These are phyloP conservation scores for Oryza rufipogon DNA, from an alignment of 176 grass and related monocot genomes.

Conservation along the genomic window DNA sequence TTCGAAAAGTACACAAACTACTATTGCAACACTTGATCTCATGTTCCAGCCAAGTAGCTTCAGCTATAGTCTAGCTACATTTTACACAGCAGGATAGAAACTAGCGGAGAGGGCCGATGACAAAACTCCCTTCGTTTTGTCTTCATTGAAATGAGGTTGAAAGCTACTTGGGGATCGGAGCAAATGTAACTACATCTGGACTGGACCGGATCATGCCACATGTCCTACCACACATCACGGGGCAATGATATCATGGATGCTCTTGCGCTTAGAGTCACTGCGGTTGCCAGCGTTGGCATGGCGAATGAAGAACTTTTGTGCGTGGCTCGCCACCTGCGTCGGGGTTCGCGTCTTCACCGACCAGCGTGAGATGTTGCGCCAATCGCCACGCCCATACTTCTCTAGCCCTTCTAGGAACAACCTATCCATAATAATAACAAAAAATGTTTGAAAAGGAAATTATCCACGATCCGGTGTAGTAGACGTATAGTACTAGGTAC, in stretches of 20 bases:
- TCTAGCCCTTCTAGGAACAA: slow-evolving; percentile 74
- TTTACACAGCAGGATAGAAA: not conserved
- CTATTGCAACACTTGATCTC: not conserved
- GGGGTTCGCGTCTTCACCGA: slow-evolving; percentile 88
- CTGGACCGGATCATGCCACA: not conserved
- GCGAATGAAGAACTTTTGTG: slow-evolving; percentile 92
- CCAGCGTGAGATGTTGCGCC: slow-evolving; percentile 91
- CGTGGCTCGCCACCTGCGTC: slow-evolving; percentile 94
- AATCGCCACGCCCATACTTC: slow-evolving; percentile 85
- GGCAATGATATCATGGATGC: slow-evolving; percentile 90
- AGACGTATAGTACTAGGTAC: not conserved
- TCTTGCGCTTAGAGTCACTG: slow-evolving; percentile 81
- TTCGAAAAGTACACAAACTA: slow-evolving; percentile 14
- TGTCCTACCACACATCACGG: slow-evolving; percentile 30
- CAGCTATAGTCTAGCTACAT: not conserved
- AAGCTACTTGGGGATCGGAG: not conserved
- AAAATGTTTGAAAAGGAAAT: too few relatives aligned
- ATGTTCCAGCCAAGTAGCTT: slow-evolving; percentile 23
- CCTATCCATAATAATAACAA: not conserved
- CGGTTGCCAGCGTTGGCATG: slow-evolving; percentile 53
- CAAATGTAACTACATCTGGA: not conserved
- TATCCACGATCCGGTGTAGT: not conserved
- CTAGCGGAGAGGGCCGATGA: not conserved
- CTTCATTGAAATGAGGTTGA: not conserved
- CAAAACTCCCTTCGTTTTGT: not conserved